phyloP scores from a whole-genome alignment of 805 yeast genomes.

The Cyberlindnera saturnus region DNA sequence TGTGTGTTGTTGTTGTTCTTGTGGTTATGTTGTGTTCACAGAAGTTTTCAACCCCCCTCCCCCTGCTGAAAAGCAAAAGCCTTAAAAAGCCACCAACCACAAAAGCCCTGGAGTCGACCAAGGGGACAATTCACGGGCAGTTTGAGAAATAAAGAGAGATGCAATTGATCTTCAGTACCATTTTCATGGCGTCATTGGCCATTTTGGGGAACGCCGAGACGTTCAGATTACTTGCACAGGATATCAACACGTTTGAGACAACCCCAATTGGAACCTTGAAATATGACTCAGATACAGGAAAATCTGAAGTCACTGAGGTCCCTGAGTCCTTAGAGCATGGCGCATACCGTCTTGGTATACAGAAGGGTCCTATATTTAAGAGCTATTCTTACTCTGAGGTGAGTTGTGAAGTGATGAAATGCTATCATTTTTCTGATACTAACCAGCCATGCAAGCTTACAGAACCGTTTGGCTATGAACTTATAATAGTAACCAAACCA shows the following conservation, averaged over 20 bases:
- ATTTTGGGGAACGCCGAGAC: neutral
- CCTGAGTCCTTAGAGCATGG: conserved; percentile 4
- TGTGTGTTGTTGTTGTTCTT: neutral
- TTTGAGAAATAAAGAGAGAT: neutral
- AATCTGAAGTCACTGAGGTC: conserved; percentile 1
- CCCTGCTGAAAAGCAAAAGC: too few species aligned
- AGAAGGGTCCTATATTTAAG: conserved; percentile 9
- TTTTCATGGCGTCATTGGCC: neutral
- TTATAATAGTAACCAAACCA: conserved; percentile 13
- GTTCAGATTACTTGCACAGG: conserved; percentile 6
- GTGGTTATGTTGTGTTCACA: neutral
- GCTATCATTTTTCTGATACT: neutral
- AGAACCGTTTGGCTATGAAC: conserved; percentile 13
- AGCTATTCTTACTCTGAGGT: conserved; percentile 15
- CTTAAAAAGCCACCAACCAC: too few species aligned
- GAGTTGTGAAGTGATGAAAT: neutral
- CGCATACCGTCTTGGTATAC: conserved; percentile 20
- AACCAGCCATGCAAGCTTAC: conserved; percentile 1
- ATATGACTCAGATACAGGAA: conserved; percentile 1
- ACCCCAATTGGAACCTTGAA: conserved; percentile 7
- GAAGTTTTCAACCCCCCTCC: too few species aligned
- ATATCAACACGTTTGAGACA: conserved; percentile 2
- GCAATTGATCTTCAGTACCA: neutral
- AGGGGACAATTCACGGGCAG: neutral
- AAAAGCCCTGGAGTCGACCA: too few species aligned